These are phyloP conservation scores for Ambrosiella cleistominuta DNA, from an alignment of 2,329 filamentous ascomycete species.

Conservation along the genomic window DNA sequence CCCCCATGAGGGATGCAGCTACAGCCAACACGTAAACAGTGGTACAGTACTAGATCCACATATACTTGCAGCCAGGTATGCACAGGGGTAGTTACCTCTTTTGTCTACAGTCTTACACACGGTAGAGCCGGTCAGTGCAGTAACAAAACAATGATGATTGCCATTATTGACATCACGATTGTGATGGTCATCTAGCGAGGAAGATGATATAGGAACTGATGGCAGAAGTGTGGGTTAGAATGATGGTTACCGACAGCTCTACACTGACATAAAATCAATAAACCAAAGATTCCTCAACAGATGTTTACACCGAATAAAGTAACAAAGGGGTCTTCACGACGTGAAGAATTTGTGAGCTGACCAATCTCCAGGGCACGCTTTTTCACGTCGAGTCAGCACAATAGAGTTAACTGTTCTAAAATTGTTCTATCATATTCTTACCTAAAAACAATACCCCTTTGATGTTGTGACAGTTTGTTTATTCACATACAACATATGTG, in stretches of 20 bases:
- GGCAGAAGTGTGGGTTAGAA: neutral
- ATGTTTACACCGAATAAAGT: no score
- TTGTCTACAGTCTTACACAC: neutral
- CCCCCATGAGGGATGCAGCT: slow-evolving; percentile 7
- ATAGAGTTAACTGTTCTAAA: no score
- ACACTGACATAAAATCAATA: neutral
- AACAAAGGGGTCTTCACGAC: no score
- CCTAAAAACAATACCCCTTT: no score
- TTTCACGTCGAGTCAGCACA: no score
- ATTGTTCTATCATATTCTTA: no score
- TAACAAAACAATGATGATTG: neutral
- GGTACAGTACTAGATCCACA: neutral
- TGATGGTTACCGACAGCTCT: neutral
- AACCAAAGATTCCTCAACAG: neutral
- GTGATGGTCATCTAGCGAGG: neutral
- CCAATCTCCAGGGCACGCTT: no score
- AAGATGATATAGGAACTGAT: neutral
- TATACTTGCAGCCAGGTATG: neutral
- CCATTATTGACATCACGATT: neutral
- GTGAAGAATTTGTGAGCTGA: no score
- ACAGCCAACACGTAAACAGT: slow-evolving; percentile 9
- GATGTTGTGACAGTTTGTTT: no score
- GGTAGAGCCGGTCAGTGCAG: neutral
- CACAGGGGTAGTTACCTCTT: neutral
- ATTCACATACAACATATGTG: no score